Evolutionary conservation across 768 basidiomycete genomes (phyloP).

Genomic region (Boletus rubescentipes): DNA sequence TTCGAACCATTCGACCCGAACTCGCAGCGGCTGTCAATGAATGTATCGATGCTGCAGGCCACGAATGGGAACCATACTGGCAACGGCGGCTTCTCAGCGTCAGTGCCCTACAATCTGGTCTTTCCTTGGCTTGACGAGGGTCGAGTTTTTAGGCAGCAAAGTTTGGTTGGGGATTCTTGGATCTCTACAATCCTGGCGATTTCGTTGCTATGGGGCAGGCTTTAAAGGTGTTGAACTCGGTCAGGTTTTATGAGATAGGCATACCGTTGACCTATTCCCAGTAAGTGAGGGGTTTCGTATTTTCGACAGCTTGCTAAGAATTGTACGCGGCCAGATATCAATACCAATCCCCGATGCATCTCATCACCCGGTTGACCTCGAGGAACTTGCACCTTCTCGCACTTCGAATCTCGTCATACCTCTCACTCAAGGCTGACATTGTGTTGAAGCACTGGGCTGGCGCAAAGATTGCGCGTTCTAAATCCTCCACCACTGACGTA

Average conservation of each 20-base stretch:
- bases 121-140: background rate
- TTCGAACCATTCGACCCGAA: constrained; percentile 84
- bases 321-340: constrained; percentile 57
- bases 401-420: constrained; percentile 82
- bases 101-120: background rate
- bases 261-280: constrained; percentile 91
- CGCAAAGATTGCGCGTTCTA: constrained; percentile 81
- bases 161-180: constrained; percentile 92
- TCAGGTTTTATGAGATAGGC: constrained; percentile 88
- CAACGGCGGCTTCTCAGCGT: constrained; percentile 85
- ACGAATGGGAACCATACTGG: constrained; percentile 90
- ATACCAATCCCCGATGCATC: constrained; percentile 73
- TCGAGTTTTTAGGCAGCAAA: constrained; percentile 74
- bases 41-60: constrained; percentile 90
- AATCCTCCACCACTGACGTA: constrained; percentile 54
- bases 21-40: constrained; percentile 85
- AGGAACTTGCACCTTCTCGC: constrained; percentile 91
- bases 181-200: constrained; percentile 88
- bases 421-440: constrained; percentile 78
- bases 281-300: constrained; percentile 43
- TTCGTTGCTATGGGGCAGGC: constrained; percentile 92
- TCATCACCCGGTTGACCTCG: constrained; percentile 80
- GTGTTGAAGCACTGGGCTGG: constrained; percentile 97
- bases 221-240: constrained; percentile 91
- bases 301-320: constrained; percentile 2